A percentile compares a stretch with the other conserved stretches of the same genome.
These are phyloP conservation scores for Warburgia ugandensis DNA, from an alignment of 164 flowering plant genomes.

Conservation along the genomic window DNA sequence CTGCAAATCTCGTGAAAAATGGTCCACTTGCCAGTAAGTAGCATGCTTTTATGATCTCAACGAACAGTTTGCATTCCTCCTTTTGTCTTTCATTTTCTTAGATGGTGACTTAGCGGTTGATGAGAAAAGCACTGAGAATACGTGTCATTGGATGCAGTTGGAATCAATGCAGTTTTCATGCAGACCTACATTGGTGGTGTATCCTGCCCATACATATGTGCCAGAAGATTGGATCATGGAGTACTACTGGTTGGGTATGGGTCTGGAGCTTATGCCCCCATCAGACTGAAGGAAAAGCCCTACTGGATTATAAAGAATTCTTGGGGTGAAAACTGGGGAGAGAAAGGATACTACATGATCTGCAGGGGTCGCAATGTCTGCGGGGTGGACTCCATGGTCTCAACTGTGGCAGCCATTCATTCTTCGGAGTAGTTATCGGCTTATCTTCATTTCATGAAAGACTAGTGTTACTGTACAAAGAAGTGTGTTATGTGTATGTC, in stretches of 20 bases:
- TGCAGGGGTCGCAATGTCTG: constrained; percentile 85
- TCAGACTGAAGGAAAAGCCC: constrained; percentile 74
- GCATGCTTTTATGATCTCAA: background rate
- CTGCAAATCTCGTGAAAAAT: constrained; percentile 88
- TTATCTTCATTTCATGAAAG: no score
- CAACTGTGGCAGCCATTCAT: constrained; percentile 60
- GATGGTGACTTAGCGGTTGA: background rate
- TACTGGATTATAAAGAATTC: constrained; percentile 96
- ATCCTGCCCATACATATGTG: constrained; percentile 85
- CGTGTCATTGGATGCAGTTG: constrained; percentile 52
- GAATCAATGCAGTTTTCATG: constrained; percentile 90
- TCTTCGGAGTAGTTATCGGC: no score
- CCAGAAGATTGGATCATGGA: constrained; percentile 66
- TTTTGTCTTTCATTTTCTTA: background rate
- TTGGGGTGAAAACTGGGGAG: constrained; percentile 95
- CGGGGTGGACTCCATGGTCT: constrained; percentile 94
- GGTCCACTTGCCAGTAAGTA: constrained; percentile 88
- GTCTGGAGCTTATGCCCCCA: constrained; percentile 57
- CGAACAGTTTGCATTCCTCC: no score
- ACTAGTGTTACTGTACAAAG: no score
- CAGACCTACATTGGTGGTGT: constrained; percentile 88
- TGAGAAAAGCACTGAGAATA: no score
- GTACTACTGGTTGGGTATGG: constrained; percentile 90
- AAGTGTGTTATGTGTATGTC: no score
- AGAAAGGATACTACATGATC: constrained; percentile 82